These are phyloP conservation scores for Lycium barbarum DNA, from an alignment of 257 asterid genomes.

Conservation along the genomic window DNA sequence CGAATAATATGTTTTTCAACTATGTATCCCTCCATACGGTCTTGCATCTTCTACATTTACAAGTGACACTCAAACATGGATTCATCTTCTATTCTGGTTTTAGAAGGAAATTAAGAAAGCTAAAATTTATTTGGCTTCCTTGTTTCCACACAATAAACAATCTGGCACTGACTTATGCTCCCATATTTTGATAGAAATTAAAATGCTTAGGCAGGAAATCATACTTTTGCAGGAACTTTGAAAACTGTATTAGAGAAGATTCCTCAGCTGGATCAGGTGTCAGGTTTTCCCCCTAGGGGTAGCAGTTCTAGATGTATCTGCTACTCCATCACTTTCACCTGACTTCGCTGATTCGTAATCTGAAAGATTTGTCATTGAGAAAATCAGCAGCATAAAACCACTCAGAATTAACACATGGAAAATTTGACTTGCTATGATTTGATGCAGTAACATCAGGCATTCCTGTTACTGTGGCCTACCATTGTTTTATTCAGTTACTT, in stretches of 20 bases:
- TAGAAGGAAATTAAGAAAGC: not conserved
- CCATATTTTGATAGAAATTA: not conserved
- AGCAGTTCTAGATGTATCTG: not conserved
- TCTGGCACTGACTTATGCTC: not conserved
- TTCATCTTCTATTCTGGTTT: not conserved
- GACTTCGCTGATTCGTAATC: not conserved
- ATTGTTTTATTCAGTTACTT: constrained; percentile 2
- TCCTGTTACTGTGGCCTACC: not conserved
- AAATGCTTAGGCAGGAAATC: constrained; percentile 8
- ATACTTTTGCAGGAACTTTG: not conserved
- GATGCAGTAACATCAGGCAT: not conserved
- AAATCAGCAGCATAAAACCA: not conserved
- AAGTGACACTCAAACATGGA: not conserved
- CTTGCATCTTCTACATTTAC: not conserved
- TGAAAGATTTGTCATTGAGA: not conserved
- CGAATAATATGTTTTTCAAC: not conserved
- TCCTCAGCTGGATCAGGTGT: not conserved
- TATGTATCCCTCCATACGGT: not conserved
- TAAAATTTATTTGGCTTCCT: not conserved
- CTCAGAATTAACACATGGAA: not conserved
- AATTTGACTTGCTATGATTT: not conserved
- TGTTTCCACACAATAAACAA: not conserved
- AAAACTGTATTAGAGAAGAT: not conserved
- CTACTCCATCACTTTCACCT: not conserved
- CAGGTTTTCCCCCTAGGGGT: not conserved